Percentiles rank a stretch among this genome's conserved stretches.
phyloP scores from a whole-genome alignment of 1,284 basidiomycete species.

The Termitomyces sp. region DNA sequence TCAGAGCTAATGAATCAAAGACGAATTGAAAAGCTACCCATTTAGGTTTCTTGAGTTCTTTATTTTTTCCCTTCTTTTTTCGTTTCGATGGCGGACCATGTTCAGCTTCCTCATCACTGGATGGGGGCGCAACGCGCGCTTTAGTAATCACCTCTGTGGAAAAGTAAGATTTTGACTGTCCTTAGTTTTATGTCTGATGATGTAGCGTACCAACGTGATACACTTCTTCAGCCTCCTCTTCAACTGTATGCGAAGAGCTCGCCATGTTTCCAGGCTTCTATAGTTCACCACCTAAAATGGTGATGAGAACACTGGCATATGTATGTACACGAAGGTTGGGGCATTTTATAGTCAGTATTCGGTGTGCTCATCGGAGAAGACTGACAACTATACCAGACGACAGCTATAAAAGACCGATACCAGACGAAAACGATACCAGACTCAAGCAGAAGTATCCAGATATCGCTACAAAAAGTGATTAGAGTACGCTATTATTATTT shows the following conservation, averaged over 20 bases:
- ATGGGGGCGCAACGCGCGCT: conserved; percentile 34
- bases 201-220: conserved; percentile 45
- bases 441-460: background rate
- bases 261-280: background rate
- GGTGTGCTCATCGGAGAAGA: background rate
- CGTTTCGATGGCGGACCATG: conserved; percentile 4
- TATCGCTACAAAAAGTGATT: background rate
- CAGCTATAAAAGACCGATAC: no score
- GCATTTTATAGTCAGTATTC: background rate
- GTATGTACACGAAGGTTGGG: background rate
- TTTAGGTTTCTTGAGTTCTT: conserved; percentile 21
- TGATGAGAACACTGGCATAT: background rate
- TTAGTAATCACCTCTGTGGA: conserved; percentile 47
- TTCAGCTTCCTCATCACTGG: conserved; percentile 15
- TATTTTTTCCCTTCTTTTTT: conserved; percentile 19
- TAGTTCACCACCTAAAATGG: background rate
- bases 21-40: conserved; percentile 26
- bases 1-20: conserved; percentile 1
- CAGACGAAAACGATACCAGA: background rate
- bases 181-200: background rate
- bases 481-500: no score
- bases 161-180: conserved; percentile 15
- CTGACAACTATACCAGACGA: no score
- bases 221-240: conserved; percentile 27
- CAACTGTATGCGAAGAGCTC: conserved; percentile 9